Evolutionary conservation across 148 eudicot genomes (phyloP), one percentile per base, ranked within the genome.

Genomic region (Camellia lanceoleosa): DNA sequence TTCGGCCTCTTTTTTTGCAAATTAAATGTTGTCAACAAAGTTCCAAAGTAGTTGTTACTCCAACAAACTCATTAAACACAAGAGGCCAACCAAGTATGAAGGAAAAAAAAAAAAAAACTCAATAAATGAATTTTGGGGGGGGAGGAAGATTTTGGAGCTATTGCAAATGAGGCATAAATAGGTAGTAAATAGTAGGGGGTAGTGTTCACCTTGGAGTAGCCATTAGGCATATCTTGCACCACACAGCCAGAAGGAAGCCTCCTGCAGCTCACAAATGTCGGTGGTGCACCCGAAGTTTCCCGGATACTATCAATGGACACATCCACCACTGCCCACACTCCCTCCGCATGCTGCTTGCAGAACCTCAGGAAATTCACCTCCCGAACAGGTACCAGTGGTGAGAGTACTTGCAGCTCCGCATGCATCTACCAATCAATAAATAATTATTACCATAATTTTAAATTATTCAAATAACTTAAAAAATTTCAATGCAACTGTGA

Each of bases 221-320:
- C 98, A 83, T 93, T 95, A 16, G 97, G 97, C 98, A 95, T 92
- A 89, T 95, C 99, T 85, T 95, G 93, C 61, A 95, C 98, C 49
- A 95, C 89, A 72, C 96, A 93, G 44, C 98, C 98, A 12, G 98
- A 95, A 47, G 98, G 98, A 80, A 93, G 97, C 84, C 97, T 93
- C 87, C 98, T 83, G 80, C 97, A 87, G 81, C 78, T 89, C 5
- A 81, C 79, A 82, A 75, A 93, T 59, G 89, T 60, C 38, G 97
- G 89, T 49, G 92, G 89, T 64, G 88, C 80, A 20, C 88, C 90
- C 0, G 92, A 82, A 52, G 84, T 71, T 70, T 96, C 97, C 30
- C 92, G 87, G 75, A 96, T 90, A 77, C 89, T 79, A 62, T 94
- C 97, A 5, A 95, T 84, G 0, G 98, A 93, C 75, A 95, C 97